Evolutionary conservation across 306 rosid genomes (phyloP).

Genomic region (Glycine latifolia): DNA sequence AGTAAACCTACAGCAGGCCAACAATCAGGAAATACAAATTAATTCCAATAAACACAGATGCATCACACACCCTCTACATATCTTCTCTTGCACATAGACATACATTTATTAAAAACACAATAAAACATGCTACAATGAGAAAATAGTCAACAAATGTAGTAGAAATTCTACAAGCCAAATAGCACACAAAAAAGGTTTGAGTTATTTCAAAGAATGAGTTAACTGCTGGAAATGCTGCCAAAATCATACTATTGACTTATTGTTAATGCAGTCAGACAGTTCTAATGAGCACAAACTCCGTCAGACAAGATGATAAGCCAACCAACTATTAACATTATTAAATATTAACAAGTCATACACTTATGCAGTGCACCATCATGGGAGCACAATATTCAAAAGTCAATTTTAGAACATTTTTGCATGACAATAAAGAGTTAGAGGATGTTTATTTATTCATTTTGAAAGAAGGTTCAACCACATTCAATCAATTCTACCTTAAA

Average conservation of each 20-base stretch:
- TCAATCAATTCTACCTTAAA: background rate
- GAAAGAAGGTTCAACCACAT: background rate
- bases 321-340: too few species aligned
- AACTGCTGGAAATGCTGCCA: constrained; percentile 21
- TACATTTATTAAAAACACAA: constrained; percentile 9
- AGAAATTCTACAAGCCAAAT: constrained; percentile 1
- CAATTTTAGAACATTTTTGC: constrained; percentile 25
- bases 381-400: constrained; percentile 1
- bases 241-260: background rate
- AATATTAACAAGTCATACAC: background rate
- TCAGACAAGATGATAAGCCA: too few species aligned
- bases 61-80: background rate
- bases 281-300: constrained; percentile 1
- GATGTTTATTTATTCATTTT: constrained; percentile 23
- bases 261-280: constrained; percentile 4
- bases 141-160: background rate
- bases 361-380: background rate
- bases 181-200: constrained; percentile 15
- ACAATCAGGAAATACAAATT: constrained; percentile 19
- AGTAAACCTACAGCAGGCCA: constrained; percentile 74
- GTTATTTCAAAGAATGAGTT: background rate
- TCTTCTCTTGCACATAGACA: background rate
- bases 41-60: background rate
- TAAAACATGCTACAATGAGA: background rate
- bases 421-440: constrained; percentile 16